Evolutionary conservation across 2,329 filamentous ascomycete species (phyloP), one percentile per base, ranked within the genome.

Genomic region (Arthrobotrys sphaeroides): DNA sequence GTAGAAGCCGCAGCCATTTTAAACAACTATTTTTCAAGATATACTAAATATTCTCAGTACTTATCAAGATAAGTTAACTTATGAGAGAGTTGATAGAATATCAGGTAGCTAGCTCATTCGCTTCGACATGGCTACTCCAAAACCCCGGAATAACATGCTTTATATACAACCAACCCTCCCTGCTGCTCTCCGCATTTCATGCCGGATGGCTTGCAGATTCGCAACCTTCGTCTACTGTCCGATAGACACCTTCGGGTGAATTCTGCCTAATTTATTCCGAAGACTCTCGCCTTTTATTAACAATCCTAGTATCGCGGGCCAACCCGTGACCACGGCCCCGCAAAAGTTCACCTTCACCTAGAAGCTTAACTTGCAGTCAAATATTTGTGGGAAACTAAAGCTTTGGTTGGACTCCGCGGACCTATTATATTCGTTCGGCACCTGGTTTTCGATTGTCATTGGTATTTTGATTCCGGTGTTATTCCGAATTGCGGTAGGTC

Each of bases 1-100:
- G 81, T 62, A 80, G 83, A 69, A 45, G 47, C 3, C 7, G 72
- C 57, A 20, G 59, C 38, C 72, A 75, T 67, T 13, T 36, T 82
- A 10, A 78, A 22, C 16, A 38, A 38, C 79, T 24, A 20, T 1
- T 26, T 20, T 20, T 3, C 1, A 6, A 22, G 16, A 22, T 13
- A n/a, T 24, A 33, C 31, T 9, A 22, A 31, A 38, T 28, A 31
- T 51, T 9, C 31, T n/a, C 7, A 9, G 22, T 6, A 28, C 24
- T 51, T n/a, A n/a, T n/a, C n/a, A n/a, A n/a, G n/a, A n/a, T n/a
- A n/a, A n/a, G n/a, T n/a, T n/a, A n/a, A n/a, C n/a, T n/a, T n/a
- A n/a, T n/a, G n/a, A n/a, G n/a, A n/a, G n/a, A n/a, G n/a, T n/a
- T n/a, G n/a, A n/a, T n/a, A n/a, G n/a, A n/a, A n/a, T n/a, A n/a